These are phyloP conservation scores for Fusarium succisae DNA, from an alignment of 2,329 filamentous ascomycete species.

Conservation along the genomic window DNA sequence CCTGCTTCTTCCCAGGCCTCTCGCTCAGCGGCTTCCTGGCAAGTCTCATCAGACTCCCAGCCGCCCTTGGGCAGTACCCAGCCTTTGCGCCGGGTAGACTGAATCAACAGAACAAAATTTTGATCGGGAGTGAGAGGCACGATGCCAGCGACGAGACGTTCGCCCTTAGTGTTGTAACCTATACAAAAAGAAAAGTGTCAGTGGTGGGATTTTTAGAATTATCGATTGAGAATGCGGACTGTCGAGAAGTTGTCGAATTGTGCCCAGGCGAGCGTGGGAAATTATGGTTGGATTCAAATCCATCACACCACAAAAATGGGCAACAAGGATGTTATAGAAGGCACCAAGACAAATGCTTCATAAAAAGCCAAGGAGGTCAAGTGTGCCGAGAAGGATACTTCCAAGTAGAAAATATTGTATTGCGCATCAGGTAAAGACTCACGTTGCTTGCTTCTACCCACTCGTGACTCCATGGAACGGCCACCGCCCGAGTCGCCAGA, in stretches of 20 bases:
- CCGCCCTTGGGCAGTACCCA: slow-evolving; percentile 99
- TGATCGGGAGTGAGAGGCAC: slow-evolving; percentile 90
- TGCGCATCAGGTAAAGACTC: slow-evolving; percentile 56
- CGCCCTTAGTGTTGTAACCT: slow-evolving; percentile 94
- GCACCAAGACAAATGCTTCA: background rate
- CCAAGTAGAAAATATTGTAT: background rate
- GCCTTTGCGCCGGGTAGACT: slow-evolving; percentile 87
- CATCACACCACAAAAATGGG: slow-evolving; percentile 8
- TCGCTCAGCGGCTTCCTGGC: slow-evolving; percentile 82
- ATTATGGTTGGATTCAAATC: background rate
- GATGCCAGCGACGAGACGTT: slow-evolving; percentile 93
- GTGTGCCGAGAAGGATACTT: background rate
- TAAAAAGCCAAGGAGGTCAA: background rate
- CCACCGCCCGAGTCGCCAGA: slow-evolving; percentile 49
- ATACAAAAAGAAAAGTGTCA: slow-evolving; percentile 40
- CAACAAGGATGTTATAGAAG: background rate
- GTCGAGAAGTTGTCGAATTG: background rate
- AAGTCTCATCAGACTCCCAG: slow-evolving; percentile 95
- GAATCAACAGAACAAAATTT: slow-evolving; percentile 89
- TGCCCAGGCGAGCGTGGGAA: slow-evolving; percentile 5
- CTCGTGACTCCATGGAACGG: slow-evolving; percentile 77
- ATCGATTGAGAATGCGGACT: background rate
- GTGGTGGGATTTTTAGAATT: slow-evolving; percentile 7
- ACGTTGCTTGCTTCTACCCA: slow-evolving; percentile 83
- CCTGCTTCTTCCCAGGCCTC: slow-evolving; percentile 99